A percentile compares a stretch with the other conserved stretches of the same genome.
phyloP scores from a whole-genome alignment of 2,329 filamentous ascomycete genomes.

The Cadophora sp. region DNA sequence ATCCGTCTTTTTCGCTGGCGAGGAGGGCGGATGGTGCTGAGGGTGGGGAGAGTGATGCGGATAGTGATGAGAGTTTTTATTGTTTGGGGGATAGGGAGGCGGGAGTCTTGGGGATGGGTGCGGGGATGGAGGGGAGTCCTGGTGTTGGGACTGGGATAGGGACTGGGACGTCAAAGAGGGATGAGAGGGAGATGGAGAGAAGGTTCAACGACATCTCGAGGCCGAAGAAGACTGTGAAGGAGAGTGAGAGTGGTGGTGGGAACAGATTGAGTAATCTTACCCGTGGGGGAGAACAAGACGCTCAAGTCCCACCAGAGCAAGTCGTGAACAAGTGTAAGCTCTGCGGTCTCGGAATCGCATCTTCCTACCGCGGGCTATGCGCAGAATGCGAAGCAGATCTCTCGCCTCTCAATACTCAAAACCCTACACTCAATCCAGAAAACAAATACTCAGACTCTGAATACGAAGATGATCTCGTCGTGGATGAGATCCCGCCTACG shows the following conservation, averaged over 20 bases:
- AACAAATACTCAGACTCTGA: constrained; percentile 3
- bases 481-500: constrained; percentile 28
- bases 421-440: background rate
- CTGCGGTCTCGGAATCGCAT: background rate
- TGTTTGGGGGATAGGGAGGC: constrained; percentile 27
- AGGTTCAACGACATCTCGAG: background rate
- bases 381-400: constrained; percentile 10
- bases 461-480: constrained; percentile 29
- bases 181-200: background rate
- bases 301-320: too few relatives aligned
- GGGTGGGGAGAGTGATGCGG: background rate
- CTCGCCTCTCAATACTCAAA: background rate
- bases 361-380: background rate
- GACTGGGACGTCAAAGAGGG: background rate
- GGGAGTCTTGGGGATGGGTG: background rate
- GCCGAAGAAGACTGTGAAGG: background rate
- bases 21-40: background rate
- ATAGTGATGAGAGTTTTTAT: constrained; percentile 27
- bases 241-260: background rate
- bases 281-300: background rate
- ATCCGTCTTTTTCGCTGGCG: constrained; percentile 17
- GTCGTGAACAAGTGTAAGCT: constrained; percentile 13
- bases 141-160: background rate
- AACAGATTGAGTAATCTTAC: background rate
- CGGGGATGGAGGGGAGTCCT: background rate